Base-by-base conservation (phyloP, 768 basidiomycete species). In the Fibroporia radiculosa region DNA sequence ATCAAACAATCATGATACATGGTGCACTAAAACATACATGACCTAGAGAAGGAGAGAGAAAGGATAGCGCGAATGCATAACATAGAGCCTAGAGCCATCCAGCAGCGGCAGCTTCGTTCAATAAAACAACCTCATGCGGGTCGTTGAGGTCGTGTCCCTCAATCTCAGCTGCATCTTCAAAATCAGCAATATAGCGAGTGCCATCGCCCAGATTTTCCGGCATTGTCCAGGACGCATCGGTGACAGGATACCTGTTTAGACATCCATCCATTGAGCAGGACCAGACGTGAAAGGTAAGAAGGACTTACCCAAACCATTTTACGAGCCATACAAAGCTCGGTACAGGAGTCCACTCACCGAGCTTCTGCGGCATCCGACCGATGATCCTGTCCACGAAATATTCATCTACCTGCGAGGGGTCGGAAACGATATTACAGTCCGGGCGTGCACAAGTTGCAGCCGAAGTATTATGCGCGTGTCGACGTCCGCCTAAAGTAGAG, bases 321-420 rank as follows among this genome's bases (percentile, higher is more conserved):
- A 52, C 50, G 10, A 56, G 44, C 52, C 51, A 56, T 34, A 54
- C 26, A 44, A 50, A 56, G 1, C 37, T 20, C 13, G 26, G 33
- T n/a, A 42, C 23, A 6, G 18, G 24, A 6, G 38, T 31, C 19
- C 22, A 25, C 8, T 19, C 32, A 4, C 28, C 7, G 3, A 23
- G 20, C 11, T 11, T 12, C 35, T 22, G 47, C 14, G 55, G 55
- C 1, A 48, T 45, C 5, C 56, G 56, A 12, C 56, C 56, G 14
- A 56, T 50, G 36, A 56, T 52, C 16, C 53, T 48, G n/a, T 56
- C 56, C 10, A 56, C 44, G 36, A 54, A 56, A 35, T 49, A 56
- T 31, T 55, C 48, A 29, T 48, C 39, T 20, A 48, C 50, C 20
- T 56, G 48, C 23, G 48, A 40, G n/a, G n/a, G n/a, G 6, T 41